A percentile compares a stretch with the other conserved stretches of the same genome.
Conservation (phyloP, 2,329 filamentous ascomycete genomes). For the Botrytis tulipae region DNA sequence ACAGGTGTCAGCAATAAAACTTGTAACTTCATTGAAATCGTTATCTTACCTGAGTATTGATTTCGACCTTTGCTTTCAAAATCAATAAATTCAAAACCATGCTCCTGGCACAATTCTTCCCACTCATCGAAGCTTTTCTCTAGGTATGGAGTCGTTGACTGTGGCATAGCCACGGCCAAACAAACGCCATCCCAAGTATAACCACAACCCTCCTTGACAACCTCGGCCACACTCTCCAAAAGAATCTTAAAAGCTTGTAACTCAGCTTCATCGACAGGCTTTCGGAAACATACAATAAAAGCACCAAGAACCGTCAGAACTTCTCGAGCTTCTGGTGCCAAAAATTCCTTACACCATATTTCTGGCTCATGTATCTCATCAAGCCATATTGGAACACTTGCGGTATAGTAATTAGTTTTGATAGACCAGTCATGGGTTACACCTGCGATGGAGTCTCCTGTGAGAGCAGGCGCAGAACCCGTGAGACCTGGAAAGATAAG, state of each 20-base stretch:
- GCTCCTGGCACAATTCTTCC: constrained; percentile 59
- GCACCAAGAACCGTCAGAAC: constrained; percentile 61
- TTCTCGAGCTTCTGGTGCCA: constrained; percentile 59
- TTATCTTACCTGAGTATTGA: constrained; percentile 56
- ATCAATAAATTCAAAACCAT: constrained; percentile 63
- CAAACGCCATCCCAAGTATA: constrained; percentile 64
- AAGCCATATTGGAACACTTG: constrained; percentile 64
- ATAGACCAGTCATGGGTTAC: constrained; percentile 56
- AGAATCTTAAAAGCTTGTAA: constrained; percentile 41
- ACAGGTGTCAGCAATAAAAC: constrained; percentile 20
- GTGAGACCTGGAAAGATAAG: constrained; percentile 48
- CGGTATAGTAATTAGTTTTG: constrained; percentile 60
- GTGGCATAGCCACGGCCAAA: constrained; percentile 55
- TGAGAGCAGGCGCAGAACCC: constrained; percentile 43
- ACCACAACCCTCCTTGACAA: constrained; percentile 56
- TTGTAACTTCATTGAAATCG: neutral
- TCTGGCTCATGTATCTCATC: constrained; percentile 50
- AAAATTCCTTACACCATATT: constrained; percentile 56
- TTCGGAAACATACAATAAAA: constrained; percentile 53
- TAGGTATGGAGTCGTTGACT: constrained; percentile 33
- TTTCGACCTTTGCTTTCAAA: constrained; percentile 49
- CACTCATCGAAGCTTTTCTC: constrained; percentile 51
- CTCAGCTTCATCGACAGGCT: constrained; percentile 39
- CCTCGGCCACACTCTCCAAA: constrained; percentile 52
- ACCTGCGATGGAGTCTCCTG: constrained; percentile 48